Evolutionary conservation across 106 monocot species (phyloP), one percentile per base, ranked within the genome.

Genomic region (Triglochin maritima): DNA sequence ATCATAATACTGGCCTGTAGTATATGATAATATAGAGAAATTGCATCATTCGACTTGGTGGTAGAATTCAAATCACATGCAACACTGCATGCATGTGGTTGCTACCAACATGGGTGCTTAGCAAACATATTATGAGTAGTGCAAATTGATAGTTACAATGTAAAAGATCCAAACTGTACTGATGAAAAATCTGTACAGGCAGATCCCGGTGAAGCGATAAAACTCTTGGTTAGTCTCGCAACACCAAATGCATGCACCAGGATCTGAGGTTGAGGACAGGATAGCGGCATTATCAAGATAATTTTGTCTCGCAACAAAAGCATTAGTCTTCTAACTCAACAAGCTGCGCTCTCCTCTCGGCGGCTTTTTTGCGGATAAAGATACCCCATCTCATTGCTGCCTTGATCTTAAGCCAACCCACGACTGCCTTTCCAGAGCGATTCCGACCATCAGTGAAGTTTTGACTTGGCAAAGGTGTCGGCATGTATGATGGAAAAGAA

Each of bases 321-420:
- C 10, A n/a, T 17, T 64, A 64, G 15, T 64, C 64, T 13, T 64
- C 64, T 64, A 64, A 64, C 64, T 64, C 64, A 49, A 64, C 64
- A 64, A 64, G 12, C 17, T 64, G 64, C 17, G 64, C 64, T 49
- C 64, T 64, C 48, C 64, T 64, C 64, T 64, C 64, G 14, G 64
- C 64, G 48, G 64, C 64, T 49, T 64, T 64, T 64, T 83, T 80
- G 56, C 83, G 57, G 17, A 83, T 65, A 9, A 87, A 83, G 46
- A 87, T 87, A 44, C 83, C 87, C 87, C 87, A 87, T 62, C 80
- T 69, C 80, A 87, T 80, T 7, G 77, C 83, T n/a, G 87, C 87
- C 55, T 87, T 87, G 64, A 83, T 77, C 80, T 87, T 87, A 9
- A 83, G 83, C 87, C 87, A 87, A 4, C 83, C 87, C 11, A 81